These are phyloP conservation scores for Ustilago hordei DNA, from an alignment of 1,284 basidiomycete species.

Conservation along the genomic window DNA sequence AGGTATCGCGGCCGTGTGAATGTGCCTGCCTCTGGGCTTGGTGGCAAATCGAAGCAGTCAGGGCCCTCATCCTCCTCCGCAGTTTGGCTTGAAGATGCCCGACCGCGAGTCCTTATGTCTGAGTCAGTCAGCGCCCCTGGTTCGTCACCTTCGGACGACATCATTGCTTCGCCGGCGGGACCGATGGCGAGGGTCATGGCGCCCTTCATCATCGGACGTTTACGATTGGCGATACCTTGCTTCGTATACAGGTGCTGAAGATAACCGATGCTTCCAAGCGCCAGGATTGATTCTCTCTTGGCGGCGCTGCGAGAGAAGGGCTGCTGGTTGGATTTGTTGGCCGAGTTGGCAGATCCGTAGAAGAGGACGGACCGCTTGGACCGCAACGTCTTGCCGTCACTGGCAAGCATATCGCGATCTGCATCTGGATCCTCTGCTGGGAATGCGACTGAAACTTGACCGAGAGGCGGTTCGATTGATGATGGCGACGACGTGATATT, in stretches of 20 bases:
- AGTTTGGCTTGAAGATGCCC: constrained; percentile 5
- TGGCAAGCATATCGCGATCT: constrained; percentile 36
- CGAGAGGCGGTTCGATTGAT: neutral
- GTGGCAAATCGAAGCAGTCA: constrained; percentile 24
- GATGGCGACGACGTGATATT: neutral
- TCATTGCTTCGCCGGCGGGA: constrained; percentile 46
- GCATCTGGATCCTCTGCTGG: constrained; percentile 32
- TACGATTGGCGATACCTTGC: constrained; percentile 55
- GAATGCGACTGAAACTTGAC: constrained; percentile 16
- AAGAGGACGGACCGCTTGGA: constrained; percentile 34
- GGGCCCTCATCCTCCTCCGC: constrained; percentile 23
- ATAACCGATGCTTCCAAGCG: constrained; percentile 59
- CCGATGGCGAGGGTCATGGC: constrained; percentile 52
- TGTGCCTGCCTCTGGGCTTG: constrained; percentile 38
- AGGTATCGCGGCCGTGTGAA: constrained; percentile 35
- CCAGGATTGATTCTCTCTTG: constrained; percentile 55
- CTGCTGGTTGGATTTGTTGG: constrained; percentile 52
- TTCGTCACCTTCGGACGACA: neutral
- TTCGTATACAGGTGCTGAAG: constrained; percentile 60
- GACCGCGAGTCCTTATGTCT: neutral
- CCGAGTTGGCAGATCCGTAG: constrained; percentile 46
- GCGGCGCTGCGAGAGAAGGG: constrained; percentile 60
- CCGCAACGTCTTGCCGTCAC: constrained; percentile 37
- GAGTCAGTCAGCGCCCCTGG: neutral
- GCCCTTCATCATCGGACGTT: constrained; percentile 41